These are phyloP conservation scores for Metarhizium humberi DNA, from an alignment of 2,329 filamentous ascomycete genomes.

Conservation along the genomic window DNA sequence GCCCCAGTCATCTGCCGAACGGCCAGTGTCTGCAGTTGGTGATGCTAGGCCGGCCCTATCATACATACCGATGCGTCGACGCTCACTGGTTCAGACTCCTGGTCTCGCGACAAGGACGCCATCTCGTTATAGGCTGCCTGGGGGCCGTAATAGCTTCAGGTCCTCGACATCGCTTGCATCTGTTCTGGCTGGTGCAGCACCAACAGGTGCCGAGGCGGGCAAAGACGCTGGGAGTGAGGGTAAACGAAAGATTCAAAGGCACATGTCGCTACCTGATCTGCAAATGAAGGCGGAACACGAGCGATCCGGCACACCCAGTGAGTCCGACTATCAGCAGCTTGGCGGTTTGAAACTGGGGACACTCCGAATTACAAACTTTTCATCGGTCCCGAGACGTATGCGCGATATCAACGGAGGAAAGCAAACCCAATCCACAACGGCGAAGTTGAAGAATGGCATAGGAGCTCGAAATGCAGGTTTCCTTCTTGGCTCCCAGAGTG, in stretches of 20 bases:
- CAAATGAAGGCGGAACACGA: constrained; percentile 10
- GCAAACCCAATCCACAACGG: neutral
- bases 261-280: constrained; percentile 24
- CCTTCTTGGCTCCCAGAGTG: too few species aligned
- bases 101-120: constrained; percentile 34
- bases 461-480: neutral
- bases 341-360: constrained; percentile 55
- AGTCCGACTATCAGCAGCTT: constrained; percentile 49
- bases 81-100: constrained; percentile 38
- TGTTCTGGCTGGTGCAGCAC: neutral
- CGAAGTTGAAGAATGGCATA: neutral
- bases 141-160: constrained; percentile 8
- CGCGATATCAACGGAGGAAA: neutral
- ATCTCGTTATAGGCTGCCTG: constrained; percentile 17
- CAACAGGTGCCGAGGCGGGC: neutral
- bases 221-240: neutral
- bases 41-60: constrained; percentile 11
- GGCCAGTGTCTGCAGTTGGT: neutral
- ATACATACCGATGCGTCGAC: constrained; percentile 37
- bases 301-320: constrained; percentile 32
- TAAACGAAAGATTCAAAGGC: constrained; percentile 10
- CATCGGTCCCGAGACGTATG: constrained; percentile 34
- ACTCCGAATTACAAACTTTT: constrained; percentile 52
- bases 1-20: neutral
- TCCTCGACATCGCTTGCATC: neutral